phyloP scores from a whole-genome alignment of 1,284 basidiomycete genomes.

The Sporisorium sorghi region DNA sequence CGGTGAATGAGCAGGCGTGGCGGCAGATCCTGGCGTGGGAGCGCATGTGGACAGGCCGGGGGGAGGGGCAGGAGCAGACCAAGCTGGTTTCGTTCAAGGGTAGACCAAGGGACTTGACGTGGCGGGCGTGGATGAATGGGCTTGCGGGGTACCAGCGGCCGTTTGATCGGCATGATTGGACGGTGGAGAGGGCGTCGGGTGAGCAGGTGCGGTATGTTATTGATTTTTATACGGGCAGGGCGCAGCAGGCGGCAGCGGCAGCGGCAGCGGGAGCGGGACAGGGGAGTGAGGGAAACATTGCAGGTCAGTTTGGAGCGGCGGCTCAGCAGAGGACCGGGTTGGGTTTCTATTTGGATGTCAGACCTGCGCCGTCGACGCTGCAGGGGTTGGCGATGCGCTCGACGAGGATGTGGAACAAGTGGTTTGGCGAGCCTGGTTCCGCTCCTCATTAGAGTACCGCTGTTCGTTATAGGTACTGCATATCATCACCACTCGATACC shows the following conservation, averaged over 20 bases:
- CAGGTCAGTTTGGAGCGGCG: slow-evolving; percentile 19
- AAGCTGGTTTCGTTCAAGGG: slow-evolving; percentile 84
- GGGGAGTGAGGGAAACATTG: slow-evolving; percentile 7
- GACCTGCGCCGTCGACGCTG: slow-evolving; percentile 91
- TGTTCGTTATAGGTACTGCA: too few relatives aligned
- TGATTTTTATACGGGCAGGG: slow-evolving; percentile 93
- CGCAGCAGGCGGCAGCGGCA: slow-evolving; percentile 35
- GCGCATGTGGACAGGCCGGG: slow-evolving; percentile 55
- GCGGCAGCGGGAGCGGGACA: slow-evolving; percentile 68
- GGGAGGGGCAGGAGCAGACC: slow-evolving; percentile 71
- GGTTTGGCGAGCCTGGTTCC: slow-evolving; percentile 32
- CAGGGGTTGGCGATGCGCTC: slow-evolving; percentile 83
- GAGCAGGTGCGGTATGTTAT: slow-evolving; percentile 91
- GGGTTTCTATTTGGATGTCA: slow-evolving; percentile 91
- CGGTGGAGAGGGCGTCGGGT: slow-evolving; percentile 86
- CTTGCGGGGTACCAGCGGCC: slow-evolving; percentile 92
- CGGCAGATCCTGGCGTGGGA: slow-evolving; percentile 91
- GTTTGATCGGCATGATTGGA: slow-evolving; percentile 98
- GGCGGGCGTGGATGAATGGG: slow-evolving; percentile 83
- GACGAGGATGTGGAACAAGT: slow-evolving; percentile 36
- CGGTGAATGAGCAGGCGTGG: slow-evolving; percentile 98
- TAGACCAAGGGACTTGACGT: slow-evolving; percentile 72
- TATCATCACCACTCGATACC: background rate
- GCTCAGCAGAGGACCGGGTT: slow-evolving; percentile 36
- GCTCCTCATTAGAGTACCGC: slow-evolving; percentile 19